Conservation (phyloP, 179 eudicot species). For the Beta macrorhiza region DNA sequence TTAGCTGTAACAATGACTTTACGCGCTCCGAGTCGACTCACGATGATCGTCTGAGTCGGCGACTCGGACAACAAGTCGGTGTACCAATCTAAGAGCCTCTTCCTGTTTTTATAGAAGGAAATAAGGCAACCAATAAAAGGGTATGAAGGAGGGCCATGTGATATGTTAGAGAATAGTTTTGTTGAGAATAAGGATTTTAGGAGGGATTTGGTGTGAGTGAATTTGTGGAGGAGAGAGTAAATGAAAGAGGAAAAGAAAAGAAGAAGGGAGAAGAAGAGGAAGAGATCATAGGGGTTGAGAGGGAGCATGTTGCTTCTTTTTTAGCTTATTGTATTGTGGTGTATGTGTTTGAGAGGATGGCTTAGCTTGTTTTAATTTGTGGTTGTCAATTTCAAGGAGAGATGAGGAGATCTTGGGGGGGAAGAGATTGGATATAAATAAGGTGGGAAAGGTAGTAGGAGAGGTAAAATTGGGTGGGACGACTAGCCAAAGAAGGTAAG, state of each 20-base stretch:
- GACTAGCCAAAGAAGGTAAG: neutral
- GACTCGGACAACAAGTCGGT: slow-evolving; percentile 41
- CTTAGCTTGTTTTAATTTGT: neutral
- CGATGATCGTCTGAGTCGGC: slow-evolving; percentile 38
- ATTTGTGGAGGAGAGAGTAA: slow-evolving; percentile 12
- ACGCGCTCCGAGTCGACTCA: slow-evolving; percentile 41
- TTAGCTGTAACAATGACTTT: slow-evolving; percentile 49
- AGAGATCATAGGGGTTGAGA: slow-evolving; percentile 22
- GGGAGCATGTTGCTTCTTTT: neutral
- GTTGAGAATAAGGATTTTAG: neutral
- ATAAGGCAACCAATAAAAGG: slow-evolving; percentile 57
- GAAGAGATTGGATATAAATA: neutral
- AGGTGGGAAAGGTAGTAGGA: neutral
- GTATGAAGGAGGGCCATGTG: slow-evolving; percentile 42
- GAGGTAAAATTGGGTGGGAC: neutral
- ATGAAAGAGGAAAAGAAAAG: slow-evolving; percentile 13
- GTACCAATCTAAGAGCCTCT: slow-evolving; percentile 58
- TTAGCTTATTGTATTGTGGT: neutral
- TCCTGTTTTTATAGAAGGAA: slow-evolving; percentile 43
- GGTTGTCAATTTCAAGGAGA: slow-evolving; percentile 1
- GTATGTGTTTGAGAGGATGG: neutral
- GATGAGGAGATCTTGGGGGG: neutral
- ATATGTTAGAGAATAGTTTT: neutral
- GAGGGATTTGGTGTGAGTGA: neutral
- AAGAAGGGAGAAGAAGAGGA: slow-evolving; percentile 15